Base-by-base conservation (phyloP, 129 eudicot species). In the Chrysanthemum lavandulifolium region DNA sequence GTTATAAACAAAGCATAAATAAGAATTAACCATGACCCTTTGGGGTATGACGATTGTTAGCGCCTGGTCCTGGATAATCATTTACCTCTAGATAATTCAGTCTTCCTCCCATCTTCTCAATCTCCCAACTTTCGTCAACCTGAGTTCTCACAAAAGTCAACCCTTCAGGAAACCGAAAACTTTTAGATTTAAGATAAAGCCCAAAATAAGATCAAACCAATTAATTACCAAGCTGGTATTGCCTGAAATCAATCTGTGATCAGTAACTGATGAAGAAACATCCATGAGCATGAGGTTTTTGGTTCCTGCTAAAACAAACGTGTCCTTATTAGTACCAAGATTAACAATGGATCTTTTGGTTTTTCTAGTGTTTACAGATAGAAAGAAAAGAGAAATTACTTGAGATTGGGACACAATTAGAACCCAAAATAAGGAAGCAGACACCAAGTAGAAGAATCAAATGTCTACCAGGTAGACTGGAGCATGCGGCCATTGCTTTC, bases 401-500 rank as follows among this genome's bases (percentile, higher is more conserved):
- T n/a, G 61, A 56, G 18, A 56, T 56, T 5, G 61, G 61, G 2
- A 56, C 61, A 56, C 25, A 19, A 56, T 56, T 2, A 14, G 61
- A 56, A 56, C 23, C 61, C 12, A 56, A 56, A 9, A 56, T 21
- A 56, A 56, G 61, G 61, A 56, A 8, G 61, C 10, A 56, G 61
- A 56, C 19, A 56, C 61, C 15, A 15, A 56, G 61, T 15, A 16
- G 61, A 56, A 56, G 27, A 56, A 56, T 4, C 61, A 56, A 19
- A 56, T 10, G 5, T 56, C 21, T 56, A 16, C 61, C 15, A 56
- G 0, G 10, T 56, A 16, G 29, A 56, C 61, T 6, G 61, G 25
- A 14, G 61, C 61, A 19, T 56, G 61, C 61, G 16, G 61, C 61
- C 61, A 56, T 55, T 15, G 61, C 61, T 15, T 56, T 56, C 61